phyloP scores from a whole-genome alignment of 192 early-diverging fungal species.

The Linnemannia exigua region DNA sequence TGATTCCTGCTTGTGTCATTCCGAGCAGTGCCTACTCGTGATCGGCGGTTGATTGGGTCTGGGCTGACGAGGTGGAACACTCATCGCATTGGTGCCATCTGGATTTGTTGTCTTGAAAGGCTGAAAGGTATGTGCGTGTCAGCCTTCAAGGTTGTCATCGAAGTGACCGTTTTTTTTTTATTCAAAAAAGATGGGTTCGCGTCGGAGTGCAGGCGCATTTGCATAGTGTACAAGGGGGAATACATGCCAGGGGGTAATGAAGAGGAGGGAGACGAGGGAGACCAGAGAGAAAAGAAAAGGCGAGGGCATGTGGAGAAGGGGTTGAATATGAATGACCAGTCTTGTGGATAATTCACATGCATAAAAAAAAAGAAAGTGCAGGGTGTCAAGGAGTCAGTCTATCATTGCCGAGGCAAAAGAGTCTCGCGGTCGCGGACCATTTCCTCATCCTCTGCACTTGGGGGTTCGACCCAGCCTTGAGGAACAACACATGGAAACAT shows the following conservation, averaged over 20 bases:
- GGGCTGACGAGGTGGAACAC: background rate
- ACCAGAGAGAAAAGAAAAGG: background rate
- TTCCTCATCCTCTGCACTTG: slow-evolving; percentile 49
- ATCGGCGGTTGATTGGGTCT: background rate
- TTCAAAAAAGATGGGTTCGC: no score
- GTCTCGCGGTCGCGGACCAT: slow-evolving; percentile 35
- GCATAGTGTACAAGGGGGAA: background rate
- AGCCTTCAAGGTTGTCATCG: no score
- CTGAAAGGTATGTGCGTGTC: no score
- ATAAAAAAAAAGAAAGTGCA: background rate
- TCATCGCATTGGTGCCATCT: background rate
- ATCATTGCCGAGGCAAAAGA: slow-evolving; percentile 23
- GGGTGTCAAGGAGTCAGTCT: background rate
- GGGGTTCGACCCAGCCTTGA: slow-evolving; percentile 60
- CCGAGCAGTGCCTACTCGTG: background rate
- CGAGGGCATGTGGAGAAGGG: background rate
- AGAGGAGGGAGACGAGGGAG: background rate
- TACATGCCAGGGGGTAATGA: background rate
- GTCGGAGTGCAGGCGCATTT: no score
- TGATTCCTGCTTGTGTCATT: background rate
- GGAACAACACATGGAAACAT: slow-evolving; percentile 63
- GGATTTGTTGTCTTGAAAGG: background rate
- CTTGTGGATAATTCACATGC: background rate
- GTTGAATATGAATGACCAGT: background rate
- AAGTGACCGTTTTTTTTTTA: no score